A percentile compares a stretch with the other conserved stretches of the same genome.
These are phyloP conservation scores for Plantago ovata DNA, from an alignment of 257 asterid species.

Conservation along the genomic window DNA sequence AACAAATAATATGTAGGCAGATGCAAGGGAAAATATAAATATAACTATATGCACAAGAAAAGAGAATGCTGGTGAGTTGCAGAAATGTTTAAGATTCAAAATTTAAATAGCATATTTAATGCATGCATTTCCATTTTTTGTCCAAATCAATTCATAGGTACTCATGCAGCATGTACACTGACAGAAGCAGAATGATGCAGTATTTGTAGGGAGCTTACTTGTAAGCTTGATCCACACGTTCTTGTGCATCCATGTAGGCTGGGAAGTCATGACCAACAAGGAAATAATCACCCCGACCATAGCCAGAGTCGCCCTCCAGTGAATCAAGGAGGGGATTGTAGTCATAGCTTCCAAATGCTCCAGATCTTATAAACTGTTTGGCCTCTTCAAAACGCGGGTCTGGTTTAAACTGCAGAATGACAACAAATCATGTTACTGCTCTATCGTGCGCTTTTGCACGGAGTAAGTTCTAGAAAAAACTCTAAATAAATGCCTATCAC, in stretches of 20 bases:
- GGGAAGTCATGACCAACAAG: slow-evolving; percentile 89
- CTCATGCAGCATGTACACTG: neutral
- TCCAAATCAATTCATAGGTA: too few species aligned
- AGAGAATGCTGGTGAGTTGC: too few species aligned
- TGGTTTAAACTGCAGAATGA: slow-evolving; percentile 68
- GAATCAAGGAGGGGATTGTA: slow-evolving; percentile 94
- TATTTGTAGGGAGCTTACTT: slow-evolving; percentile 47
- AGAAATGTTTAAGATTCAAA: too few species aligned
- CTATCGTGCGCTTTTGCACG: neutral
- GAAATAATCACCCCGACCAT: slow-evolving; percentile 94
- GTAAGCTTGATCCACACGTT: slow-evolving; percentile 84
- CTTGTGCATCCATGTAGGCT: slow-evolving; percentile 89
- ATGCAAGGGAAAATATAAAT: too few species aligned
- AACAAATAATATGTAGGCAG: too few species aligned
- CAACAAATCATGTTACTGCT: slow-evolving; percentile 7
- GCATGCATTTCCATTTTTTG: neutral
- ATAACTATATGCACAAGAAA: too few species aligned
- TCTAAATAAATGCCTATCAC: neutral
- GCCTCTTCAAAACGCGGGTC: slow-evolving; percentile 98
- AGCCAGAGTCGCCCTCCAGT: slow-evolving; percentile 89
- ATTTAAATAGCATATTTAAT: neutral
- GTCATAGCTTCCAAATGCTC: slow-evolving; percentile 95
- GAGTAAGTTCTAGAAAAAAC: neutral
- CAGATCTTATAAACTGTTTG: slow-evolving; percentile 76
- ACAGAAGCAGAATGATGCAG: neutral